These are phyloP conservation scores for Cryomyces antarcticus DNA, from an alignment of 495 filamentous ascomycete species.

Conservation along the genomic window DNA sequence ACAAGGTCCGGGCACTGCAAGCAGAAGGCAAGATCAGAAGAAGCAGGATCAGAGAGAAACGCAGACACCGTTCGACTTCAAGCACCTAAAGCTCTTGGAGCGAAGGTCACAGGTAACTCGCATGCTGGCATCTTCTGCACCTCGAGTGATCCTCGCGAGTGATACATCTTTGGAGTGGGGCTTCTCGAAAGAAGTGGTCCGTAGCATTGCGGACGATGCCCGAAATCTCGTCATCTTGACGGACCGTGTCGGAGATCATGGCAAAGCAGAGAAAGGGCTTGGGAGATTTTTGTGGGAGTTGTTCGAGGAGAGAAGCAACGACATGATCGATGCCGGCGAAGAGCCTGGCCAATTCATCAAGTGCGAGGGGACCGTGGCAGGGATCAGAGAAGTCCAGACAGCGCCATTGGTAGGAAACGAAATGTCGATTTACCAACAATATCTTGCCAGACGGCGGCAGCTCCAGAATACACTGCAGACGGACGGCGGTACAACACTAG, in stretches of 20 bases:
- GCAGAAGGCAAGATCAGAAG: constrained; percentile 3
- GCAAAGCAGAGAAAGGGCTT: constrained; percentile 6
- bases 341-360: constrained; percentile 23
- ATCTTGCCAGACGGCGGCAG: constrained; percentile 64
- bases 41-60: constrained; percentile 18
- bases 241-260: constrained; percentile 23
- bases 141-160: constrained; percentile 69
- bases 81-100: constrained; percentile 62
- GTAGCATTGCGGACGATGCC: constrained; percentile 46
- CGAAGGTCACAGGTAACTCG: constrained; percentile 51
- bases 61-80: constrained; percentile 73
- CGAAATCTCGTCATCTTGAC: constrained; percentile 74
- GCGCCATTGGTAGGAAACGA: constrained; percentile 52
- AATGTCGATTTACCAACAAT: constrained; percentile 66
- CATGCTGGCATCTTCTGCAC: constrained; percentile 27
- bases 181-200: constrained; percentile 74
- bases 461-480: constrained; percentile 54
- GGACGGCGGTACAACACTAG: constrained; percentile 40
- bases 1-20: constrained; percentile 21
- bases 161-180: constrained; percentile 87
- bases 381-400: constrained; percentile 35
- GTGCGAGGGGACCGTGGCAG: constrained; percentile 38
- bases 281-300: constrained; percentile 18
- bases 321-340: constrained; percentile 1
- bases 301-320: constrained; percentile 6